Evolutionary conservation across 192 early-diverging fungal genomes (phyloP).

Genomic region (Backusella australiensis): DNA sequence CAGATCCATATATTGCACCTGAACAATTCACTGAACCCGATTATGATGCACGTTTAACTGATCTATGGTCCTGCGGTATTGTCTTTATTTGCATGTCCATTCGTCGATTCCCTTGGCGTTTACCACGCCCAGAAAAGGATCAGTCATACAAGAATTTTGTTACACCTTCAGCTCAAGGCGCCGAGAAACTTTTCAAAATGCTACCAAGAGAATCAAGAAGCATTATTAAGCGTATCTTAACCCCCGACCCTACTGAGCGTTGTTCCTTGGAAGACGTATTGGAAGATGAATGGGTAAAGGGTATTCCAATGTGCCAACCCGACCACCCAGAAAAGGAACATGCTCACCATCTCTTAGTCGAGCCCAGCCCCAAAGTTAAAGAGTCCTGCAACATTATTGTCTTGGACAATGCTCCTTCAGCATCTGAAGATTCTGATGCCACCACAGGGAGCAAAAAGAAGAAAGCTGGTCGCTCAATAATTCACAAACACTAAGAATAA

Average conservation of each 20-base stretch:
- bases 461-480: not conserved
- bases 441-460: not conserved
- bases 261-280: conserved; percentile 65
- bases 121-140: conserved; percentile 55
- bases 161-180: conserved; percentile 45
- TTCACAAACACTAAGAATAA: not conserved
- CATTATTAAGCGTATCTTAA: conserved; percentile 63
- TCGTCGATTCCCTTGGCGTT: conserved; percentile 73
- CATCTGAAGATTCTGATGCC: conserved; percentile 14
- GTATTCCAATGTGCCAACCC: conserved; percentile 50
- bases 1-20: conserved; percentile 97
- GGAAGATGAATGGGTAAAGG: conserved; percentile 73
- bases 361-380: conserved; percentile 12
- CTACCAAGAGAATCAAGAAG: conserved; percentile 57
- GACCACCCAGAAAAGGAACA: conserved; percentile 13
- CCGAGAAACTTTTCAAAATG: conserved; percentile 52
- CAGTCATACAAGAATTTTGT: conserved; percentile 56
- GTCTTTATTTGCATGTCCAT: conserved; percentile 81
- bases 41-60: conserved; percentile 81
- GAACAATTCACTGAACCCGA: conserved; percentile 70
- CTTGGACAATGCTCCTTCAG: not conserved
- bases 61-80: conserved; percentile 91
- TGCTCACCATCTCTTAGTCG: conserved; percentile 33
- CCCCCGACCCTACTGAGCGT: conserved; percentile 56
- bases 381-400: conserved; percentile 19